These are phyloP conservation scores for Mycena polygramma DNA, from an alignment of 768 basidiomycete species.

Conservation along the genomic window DNA sequence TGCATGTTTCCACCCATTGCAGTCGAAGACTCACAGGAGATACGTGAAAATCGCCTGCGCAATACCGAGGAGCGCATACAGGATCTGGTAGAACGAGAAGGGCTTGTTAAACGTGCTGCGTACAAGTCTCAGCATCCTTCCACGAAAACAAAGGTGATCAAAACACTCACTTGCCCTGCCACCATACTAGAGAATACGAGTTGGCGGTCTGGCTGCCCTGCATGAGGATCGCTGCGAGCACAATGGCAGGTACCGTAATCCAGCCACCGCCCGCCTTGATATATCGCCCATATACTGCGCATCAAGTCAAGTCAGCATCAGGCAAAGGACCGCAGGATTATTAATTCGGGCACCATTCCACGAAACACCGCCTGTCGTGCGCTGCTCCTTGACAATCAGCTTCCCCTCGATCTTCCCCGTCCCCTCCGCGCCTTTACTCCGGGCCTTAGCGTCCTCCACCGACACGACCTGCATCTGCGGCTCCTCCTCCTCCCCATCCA, in stretches of 20 bases:
- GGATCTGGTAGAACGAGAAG: conserved; percentile 71
- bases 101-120: conserved; percentile 59
- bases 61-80: conserved; percentile 74
- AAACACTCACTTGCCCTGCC: conserved; percentile 70
- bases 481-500: conserved; percentile 53
- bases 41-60: conserved; percentile 69
- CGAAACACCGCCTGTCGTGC: conserved; percentile 75
- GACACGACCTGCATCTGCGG: conserved; percentile 21
- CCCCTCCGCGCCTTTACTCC: conserved; percentile 53
- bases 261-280: conserved; percentile 66
- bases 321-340: not conserved
- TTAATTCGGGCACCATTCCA: conserved; percentile 53
- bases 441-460: conserved; percentile 43
- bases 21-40: conserved; percentile 56
- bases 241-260: conserved; percentile 61
- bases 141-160: conserved; percentile 49
- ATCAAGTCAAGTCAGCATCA: not conserved
- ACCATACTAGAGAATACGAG: conserved; percentile 78
- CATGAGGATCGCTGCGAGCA: conserved; percentile 67
- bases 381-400: conserved; percentile 73
- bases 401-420: conserved; percentile 76
- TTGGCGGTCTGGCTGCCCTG: conserved; percentile 72
- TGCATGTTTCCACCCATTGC: not conserved
- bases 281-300: conserved; percentile 70
- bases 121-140: not conserved